Evolutionary conservation across 2,329 filamentous ascomycete genomes (phyloP).

Genomic region (Fusarium caatingaense): DNA sequence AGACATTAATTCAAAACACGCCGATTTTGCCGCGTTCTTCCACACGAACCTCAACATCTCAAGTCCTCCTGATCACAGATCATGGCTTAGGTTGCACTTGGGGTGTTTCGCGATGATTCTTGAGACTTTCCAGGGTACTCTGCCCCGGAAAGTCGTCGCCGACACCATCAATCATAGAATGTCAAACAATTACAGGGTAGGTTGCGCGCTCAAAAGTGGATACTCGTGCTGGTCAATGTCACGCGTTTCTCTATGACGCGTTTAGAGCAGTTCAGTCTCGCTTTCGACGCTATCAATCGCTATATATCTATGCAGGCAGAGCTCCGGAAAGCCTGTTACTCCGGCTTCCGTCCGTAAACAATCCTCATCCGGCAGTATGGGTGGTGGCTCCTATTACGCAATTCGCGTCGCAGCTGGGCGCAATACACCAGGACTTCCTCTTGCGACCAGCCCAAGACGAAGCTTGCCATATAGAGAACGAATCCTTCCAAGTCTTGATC

Average conservation of each 20-base stretch:
- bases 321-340: neutral
- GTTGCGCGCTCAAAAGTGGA: neutral
- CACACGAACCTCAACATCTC: no score
- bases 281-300: neutral
- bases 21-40: no score
- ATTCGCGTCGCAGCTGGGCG: conserved; percentile 21
- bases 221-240: no score
- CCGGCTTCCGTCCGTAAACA: conserved; percentile 19
- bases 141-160: no score
- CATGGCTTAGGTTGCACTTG: no score
- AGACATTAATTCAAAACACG: no score
- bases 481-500: conserved; percentile 14
- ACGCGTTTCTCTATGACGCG: neutral
- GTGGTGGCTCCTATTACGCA: conserved; percentile 1
- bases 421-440: conserved; percentile 24
- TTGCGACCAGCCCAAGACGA: conserved; percentile 20
- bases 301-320: neutral
- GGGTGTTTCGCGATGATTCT: no score
- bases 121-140: no score
- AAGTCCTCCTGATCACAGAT: no score
- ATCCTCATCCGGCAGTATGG: conserved; percentile 23
- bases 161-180: neutral
- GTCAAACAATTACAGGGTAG: neutral
- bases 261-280: neutral
- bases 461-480: conserved; percentile 21